These are phyloP conservation scores for Botrytis tulipae DNA, from an alignment of 2,329 filamentous ascomycete genomes.

Conservation along the genomic window DNA sequence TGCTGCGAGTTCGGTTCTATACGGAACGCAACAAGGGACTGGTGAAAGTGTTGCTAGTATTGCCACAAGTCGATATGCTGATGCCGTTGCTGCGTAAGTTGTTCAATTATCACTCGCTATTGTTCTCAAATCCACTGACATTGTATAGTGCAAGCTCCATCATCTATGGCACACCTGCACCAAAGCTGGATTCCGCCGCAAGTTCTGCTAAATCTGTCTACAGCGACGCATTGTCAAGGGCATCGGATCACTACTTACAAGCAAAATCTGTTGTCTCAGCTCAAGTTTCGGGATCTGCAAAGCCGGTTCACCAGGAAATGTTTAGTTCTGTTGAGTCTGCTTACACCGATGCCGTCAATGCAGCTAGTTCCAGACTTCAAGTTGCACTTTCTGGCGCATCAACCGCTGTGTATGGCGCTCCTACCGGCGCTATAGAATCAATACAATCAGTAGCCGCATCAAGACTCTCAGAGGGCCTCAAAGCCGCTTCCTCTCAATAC, in stretches of 20 bases:
- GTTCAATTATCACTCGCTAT: neutral
- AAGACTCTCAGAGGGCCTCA: conserved; percentile 67
- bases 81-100: conserved; percentile 56
- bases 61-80: conserved; percentile 53
- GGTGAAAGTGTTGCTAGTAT: conserved; percentile 49
- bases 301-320: conserved; percentile 68
- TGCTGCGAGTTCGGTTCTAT: conserved; percentile 56
- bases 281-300: conserved; percentile 65
- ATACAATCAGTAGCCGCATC: conserved; percentile 68
- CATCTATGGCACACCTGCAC: conserved; percentile 66
- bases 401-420: conserved; percentile 52
- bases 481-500: conserved; percentile 69
- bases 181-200: conserved; percentile 48
- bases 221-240: conserved; percentile 61
- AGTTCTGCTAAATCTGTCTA: conserved; percentile 55
- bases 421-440: conserved; percentile 50
- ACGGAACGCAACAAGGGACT: conserved; percentile 47
- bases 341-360: conserved; percentile 63
- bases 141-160: conserved; percentile 48
- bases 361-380: conserved; percentile 53
- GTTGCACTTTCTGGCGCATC: conserved; percentile 46
- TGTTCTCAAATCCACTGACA: conserved; percentile 25
- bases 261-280: conserved; percentile 66
- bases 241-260: conserved; percentile 65
- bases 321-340: conserved; percentile 65